A percentile compares a stretch with the other conserved stretches of the same genome.
These are phyloP conservation scores for Neoconidiobolus thromboides DNA, from an alignment of 371 early-diverging fungal genomes.

Conservation along the genomic window DNA sequence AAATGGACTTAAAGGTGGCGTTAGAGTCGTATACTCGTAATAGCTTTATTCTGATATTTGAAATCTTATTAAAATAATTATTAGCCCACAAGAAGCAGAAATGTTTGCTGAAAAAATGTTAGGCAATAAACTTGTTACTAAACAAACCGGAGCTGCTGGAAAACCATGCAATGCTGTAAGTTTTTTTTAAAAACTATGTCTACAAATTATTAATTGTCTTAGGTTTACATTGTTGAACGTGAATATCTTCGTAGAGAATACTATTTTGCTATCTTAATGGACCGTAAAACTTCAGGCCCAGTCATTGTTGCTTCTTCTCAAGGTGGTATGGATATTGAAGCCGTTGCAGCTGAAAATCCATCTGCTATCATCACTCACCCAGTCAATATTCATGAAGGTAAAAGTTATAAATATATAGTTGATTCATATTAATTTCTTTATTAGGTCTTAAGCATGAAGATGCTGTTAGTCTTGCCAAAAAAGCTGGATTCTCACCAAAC, in stretches of 20 bases:
- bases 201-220: background rate
- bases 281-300: constrained; percentile 85
- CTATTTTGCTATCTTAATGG: constrained; percentile 96
- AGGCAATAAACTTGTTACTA: constrained; percentile 89
- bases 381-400: constrained; percentile 50
- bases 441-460: constrained; percentile 35
- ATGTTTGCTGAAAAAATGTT: constrained; percentile 88
- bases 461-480: constrained; percentile 44
- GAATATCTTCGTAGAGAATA: constrained; percentile 88
- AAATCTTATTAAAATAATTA: background rate
- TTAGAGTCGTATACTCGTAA: constrained; percentile 79
- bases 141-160: constrained; percentile 93
- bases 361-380: constrained; percentile 76
- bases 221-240: constrained; percentile 87
- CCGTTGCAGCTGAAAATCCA: constrained; percentile 84
- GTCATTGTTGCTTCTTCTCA: constrained; percentile 87
- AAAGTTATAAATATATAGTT: constrained; percentile 4
- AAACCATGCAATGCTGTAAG: constrained; percentile 78
- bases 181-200: background rate
- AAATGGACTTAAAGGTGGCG: constrained; percentile 91
- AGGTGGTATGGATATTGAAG: constrained; percentile 96
- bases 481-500: constrained; percentile 74
- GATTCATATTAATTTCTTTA: background rate
- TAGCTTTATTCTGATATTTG: constrained; percentile 11
- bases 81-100: constrained; percentile 70